Percentiles rank a stretch among this genome's conserved stretches.
Conservation (phyloP, 208 protist genomes). For the Leishmania guyanensis region DNA sequence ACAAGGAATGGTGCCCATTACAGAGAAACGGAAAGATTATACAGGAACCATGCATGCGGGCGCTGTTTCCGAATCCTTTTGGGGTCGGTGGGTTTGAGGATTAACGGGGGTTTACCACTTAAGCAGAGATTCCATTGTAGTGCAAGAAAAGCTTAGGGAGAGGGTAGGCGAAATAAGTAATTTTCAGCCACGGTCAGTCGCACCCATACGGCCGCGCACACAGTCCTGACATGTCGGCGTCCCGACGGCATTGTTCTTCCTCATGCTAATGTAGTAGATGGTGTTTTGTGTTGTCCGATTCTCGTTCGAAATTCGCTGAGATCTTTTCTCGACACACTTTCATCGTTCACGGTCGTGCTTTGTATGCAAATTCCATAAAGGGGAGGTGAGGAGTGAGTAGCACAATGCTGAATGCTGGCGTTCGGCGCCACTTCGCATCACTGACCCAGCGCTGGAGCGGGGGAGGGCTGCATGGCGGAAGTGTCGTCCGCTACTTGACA, state of each 20-base stretch:
- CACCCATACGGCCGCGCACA: not conserved
- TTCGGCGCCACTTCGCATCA: not conserved
- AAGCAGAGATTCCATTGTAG: not conserved
- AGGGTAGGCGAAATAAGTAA: not conserved
- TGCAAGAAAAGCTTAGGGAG: not conserved
- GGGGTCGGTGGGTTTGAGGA: no score
- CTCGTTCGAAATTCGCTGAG: not conserved
- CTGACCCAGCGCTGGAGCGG: not conserved
- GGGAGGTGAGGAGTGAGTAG: not conserved
- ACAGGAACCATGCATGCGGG: no score
- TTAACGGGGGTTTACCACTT: not conserved
- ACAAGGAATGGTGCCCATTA: not conserved
- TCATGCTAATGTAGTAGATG: not conserved
- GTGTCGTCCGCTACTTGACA: not conserved
- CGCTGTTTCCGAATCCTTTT: no score
- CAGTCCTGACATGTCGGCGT: not conserved
- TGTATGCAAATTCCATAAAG: not conserved
- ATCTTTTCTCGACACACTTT: no score
- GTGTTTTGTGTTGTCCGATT: not conserved
- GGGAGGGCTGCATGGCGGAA: not conserved
- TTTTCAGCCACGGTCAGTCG: not conserved
- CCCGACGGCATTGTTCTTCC: not conserved
- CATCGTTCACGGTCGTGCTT: not conserved
- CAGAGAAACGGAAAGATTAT: no score
- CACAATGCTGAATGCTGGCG: not conserved